Base-by-base conservation (phyloP, 441 rosid genomes). In the Eutrema salsugineum region DNA sequence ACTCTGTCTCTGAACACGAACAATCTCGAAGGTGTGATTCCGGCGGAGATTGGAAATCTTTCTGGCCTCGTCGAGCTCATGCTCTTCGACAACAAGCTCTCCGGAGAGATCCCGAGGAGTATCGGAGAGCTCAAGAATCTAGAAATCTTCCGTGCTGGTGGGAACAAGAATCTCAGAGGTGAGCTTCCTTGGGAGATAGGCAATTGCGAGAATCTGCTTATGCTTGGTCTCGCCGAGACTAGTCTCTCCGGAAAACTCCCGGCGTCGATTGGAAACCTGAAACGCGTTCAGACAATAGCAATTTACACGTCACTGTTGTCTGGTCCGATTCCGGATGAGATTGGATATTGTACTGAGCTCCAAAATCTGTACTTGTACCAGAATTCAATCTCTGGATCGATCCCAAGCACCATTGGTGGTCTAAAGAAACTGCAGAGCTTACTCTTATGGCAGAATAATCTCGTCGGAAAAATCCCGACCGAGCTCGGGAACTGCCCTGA, bases 101-200 rank as follows among this genome's bases (percentile, higher is more conserved):
- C 80, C 24, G 93, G 97, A 0, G 79, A 79, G 67, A 85, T 94
- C 66, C 97, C 97, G 2, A 78, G 49, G 75, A 88, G 89, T 78
- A 83, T 90, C 36, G 99, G 95, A 77, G 82, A 68, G 32, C 80
- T 91, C 70, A 84, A 79, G 61, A 83, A 69, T 73, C 82, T 94
- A 3, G 75, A 86, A 69, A 78, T 83, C 64, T 68, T 94, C 17
- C 77, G 97, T 65, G 95, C 88, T 0, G 97, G 99, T n/a, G 99
- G 99, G 72, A 94, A 94, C 63, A 89, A 86, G 57, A 90, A 94
- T 79, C 75, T 94, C 1, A 80, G 82, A 32, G 99, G 99, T 8
- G 92, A 90, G 88, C 76, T 91, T 70, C 97, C 97, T 44, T 65
- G 62, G 80, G 97, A 90, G 89, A 94, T 94, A 65, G 97, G 97